Percentiles rank a stretch among this genome's conserved stretches.
Evolutionary conservation across 305 asterid species (phyloP).

Genomic region (Salvia sclarea): DNA sequence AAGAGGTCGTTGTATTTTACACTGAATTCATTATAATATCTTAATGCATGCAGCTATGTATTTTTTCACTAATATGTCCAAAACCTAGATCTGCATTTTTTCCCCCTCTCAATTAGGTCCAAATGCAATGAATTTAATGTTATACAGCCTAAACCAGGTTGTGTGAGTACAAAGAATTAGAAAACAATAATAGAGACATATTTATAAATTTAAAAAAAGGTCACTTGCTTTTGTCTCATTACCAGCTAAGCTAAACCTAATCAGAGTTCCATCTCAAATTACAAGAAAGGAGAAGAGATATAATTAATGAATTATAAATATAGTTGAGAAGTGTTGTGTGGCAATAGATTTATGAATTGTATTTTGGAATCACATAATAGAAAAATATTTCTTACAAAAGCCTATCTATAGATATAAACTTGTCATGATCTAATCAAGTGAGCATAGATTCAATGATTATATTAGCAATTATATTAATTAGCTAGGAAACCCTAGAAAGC

Average conservation of each 20-base stretch:
- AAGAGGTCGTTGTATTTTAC: too few relatives aligned
- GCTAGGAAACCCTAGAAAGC: slow-evolving; percentile 10
- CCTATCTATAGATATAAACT: slow-evolving; percentile 23
- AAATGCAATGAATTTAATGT: not conserved
- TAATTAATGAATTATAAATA: slow-evolving; percentile 24
- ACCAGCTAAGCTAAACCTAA: not conserved
- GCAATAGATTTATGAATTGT: slow-evolving; percentile 33
- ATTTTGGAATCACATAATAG: slow-evolving; percentile 40
- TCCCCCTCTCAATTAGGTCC: not conserved
- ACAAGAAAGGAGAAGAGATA: slow-evolving; percentile 19
- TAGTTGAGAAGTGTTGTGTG: slow-evolving; percentile 29
- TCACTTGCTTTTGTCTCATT: slow-evolving; percentile 9
- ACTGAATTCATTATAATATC: too few relatives aligned
- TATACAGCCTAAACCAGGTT: not conserved
- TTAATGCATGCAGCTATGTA: too few relatives aligned
- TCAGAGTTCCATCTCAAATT: not conserved
- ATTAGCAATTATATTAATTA: not conserved
- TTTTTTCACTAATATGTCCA: not conserved
- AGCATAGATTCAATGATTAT: slow-evolving; percentile 28
- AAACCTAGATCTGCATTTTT: not conserved
- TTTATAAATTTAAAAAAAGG: not conserved
- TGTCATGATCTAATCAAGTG: slow-evolving; percentile 24
- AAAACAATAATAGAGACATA: not conserved
- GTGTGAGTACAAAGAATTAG: not conserved
- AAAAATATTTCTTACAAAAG: slow-evolving; percentile 30